Evolutionary conservation across 148 eudicot genomes (phyloP), one percentile per base, ranked within the genome.

Genomic region (Vaccinium darrowii): DNA sequence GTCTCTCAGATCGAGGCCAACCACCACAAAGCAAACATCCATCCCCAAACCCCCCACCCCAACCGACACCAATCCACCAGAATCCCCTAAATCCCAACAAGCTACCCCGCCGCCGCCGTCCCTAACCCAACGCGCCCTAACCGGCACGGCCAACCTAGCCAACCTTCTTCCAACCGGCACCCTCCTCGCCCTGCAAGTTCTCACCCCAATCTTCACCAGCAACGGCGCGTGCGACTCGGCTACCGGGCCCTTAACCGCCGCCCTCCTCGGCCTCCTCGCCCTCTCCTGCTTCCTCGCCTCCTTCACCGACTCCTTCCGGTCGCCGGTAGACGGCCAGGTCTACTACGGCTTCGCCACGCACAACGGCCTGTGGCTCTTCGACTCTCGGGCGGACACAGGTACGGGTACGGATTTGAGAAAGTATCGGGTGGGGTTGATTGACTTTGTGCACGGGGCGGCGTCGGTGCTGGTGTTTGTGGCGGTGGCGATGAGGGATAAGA

Each of bases 121-220:
- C 23, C 54, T 84, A 39, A 1, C 88, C 2, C 88, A 86, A 54
- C 84, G 88, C 3, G 77, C 88, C 3, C 81, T 89, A 25, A 43
- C 83, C 9, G 79, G 87, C 89, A 87, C 89, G 8, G 88, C 88
- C 53, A 85, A 87, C 80, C 83, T 90, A 3, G 88, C 90, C 27
- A 90, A 87, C 76, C 91, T 88, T 63, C 89, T 90, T 43, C 92
- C 92, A 4, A 90, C 91, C 2, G 92, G 92, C 8, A 87, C 91
- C 56, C 86, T 90, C 27, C 79, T 90, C 10, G 88, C 89, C 63
- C 83, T 88, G 65, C 89, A 88, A 9, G 81, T 89, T 81, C 83
- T 90, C 10, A 85, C 83, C 8, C 92, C 92, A 5, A 79, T 84
- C 71, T 83, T 88, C 81, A 85, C 92, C 78, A 86, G 84, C 82